These are phyloP conservation scores for Rhodotorula paludigena DNA, from an alignment of 768 basidiomycete genomes.

Conservation along the genomic window DNA sequence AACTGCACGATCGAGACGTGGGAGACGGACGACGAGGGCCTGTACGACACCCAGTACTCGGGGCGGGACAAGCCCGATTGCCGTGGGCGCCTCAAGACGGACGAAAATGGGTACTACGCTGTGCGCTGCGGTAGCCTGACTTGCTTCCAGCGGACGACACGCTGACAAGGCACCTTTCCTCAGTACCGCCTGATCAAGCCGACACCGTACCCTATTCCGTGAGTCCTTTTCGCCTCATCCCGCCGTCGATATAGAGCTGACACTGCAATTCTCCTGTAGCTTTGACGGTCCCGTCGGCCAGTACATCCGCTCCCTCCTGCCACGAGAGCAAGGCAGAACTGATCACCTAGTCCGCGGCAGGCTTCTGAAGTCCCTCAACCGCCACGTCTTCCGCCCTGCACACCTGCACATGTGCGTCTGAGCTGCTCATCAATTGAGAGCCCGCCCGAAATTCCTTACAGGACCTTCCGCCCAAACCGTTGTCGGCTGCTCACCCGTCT, in stretches of 20 bases:
- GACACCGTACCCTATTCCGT: slow-evolving; percentile 40
- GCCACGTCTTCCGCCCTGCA: slow-evolving; percentile 73
- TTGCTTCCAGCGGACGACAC: too few relatives aligned
- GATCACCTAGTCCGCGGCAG: too few relatives aligned
- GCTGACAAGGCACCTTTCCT: too few relatives aligned
- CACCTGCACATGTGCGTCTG: slow-evolving; percentile 61
- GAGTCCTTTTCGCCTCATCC: neutral
- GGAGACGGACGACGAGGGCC: slow-evolving; percentile 51
- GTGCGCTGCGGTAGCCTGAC: slow-evolving; percentile 2
- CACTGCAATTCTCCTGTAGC: slow-evolving; percentile 15
- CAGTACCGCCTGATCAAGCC: slow-evolving; percentile 39
- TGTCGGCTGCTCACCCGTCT: neutral
- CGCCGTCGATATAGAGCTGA: neutral
- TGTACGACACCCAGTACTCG: slow-evolving; percentile 41
- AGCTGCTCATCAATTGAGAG: neutral
- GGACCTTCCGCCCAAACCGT: too few relatives aligned
- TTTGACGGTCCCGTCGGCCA: slow-evolving; percentile 36
- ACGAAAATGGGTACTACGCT: slow-evolving; percentile 38
- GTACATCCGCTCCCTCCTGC: too few relatives aligned
- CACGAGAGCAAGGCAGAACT: too few relatives aligned
- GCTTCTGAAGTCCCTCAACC: slow-evolving; percentile 54
- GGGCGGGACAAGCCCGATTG: slow-evolving; percentile 36
- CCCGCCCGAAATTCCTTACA: too few relatives aligned
- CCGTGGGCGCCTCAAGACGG: slow-evolving; percentile 37
- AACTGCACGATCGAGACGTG: slow-evolving; percentile 49